A percentile compares a stretch with the other conserved stretches of the same genome.
phyloP scores from a whole-genome alignment of 2,329 filamentous ascomycete genomes.

The Aspergillus sp. region DNA sequence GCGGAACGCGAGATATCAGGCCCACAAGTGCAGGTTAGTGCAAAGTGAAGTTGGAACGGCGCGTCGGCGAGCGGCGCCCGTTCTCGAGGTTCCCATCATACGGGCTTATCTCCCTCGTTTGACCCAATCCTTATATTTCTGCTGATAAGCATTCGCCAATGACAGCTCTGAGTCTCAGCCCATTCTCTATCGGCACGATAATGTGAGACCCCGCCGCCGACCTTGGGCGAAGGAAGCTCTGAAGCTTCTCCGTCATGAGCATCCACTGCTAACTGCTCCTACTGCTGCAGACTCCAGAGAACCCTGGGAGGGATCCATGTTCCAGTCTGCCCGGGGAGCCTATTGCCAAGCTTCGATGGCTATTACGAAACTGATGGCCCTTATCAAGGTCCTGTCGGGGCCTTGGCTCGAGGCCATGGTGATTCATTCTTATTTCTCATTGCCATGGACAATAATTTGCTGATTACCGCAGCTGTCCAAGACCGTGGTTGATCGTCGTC shows the following conservation, averaged over 20 bases:
- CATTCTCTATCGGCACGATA: slow-evolving; percentile 4
- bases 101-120: slow-evolving; percentile 4
- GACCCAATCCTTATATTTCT: not conserved
- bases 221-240: not conserved
- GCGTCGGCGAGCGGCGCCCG: not conserved
- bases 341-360: slow-evolving; percentile 1
- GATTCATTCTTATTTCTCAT: slow-evolving; percentile 17
- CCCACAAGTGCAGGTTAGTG: not conserved
- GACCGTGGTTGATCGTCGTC: slow-evolving; percentile 11
- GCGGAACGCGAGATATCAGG: not conserved
- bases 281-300: not conserved
- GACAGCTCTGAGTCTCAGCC: not conserved
- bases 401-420: not conserved
- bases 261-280: not conserved
- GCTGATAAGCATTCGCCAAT: slow-evolving; percentile 17
- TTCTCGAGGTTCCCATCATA: not conserved
- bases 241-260: not conserved
- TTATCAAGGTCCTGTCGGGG: slow-evolving; percentile 10
- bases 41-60: not conserved
- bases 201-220: not conserved
- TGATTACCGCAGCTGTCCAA: slow-evolving; percentile 4
- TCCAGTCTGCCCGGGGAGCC: not conserved
- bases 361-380: slow-evolving; percentile 13
- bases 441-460: slow-evolving; percentile 10
- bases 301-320: not conserved